These are phyloP conservation scores for Kwoniella shandongensis DNA, from an alignment of 768 basidiomycete species.

Conservation along the genomic window DNA sequence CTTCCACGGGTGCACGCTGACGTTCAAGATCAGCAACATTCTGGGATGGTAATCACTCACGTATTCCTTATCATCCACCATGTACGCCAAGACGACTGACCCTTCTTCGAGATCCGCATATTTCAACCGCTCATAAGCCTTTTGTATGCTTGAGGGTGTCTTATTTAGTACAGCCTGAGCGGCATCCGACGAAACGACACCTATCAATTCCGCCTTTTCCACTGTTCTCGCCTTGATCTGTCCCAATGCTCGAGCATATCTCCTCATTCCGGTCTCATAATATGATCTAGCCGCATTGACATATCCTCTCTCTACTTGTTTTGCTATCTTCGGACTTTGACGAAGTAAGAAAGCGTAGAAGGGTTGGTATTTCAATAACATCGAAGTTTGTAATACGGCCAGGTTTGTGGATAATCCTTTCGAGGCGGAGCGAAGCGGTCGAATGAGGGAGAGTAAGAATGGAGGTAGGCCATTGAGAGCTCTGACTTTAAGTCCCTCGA, in stretches of 20 bases:
- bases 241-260: conserved; percentile 79
- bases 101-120: conserved; percentile 62
- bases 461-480: conserved; percentile 82
- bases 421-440: conserved; percentile 75
- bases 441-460: conserved; percentile 80
- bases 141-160: conserved; percentile 4
- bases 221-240: conserved; percentile 64
- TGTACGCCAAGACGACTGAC: conserved; percentile 74
- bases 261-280: conserved; percentile 90
- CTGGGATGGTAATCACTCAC: conserved; percentile 57
- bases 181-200: conserved; percentile 56
- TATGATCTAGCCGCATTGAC: conserved; percentile 78
- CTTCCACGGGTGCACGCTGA: conserved; percentile 80
- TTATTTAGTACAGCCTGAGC: conserved; percentile 51
- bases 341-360: conserved; percentile 83
- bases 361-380: conserved; percentile 76
- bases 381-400: conserved; percentile 83
- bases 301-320: conserved; percentile 85
- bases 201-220: conserved; percentile 71
- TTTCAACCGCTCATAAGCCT: conserved; percentile 59
- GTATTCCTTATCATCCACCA: conserved; percentile 83
- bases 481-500: conserved; percentile 83
- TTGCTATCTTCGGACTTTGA: conserved; percentile 75
- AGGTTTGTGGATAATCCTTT: conserved; percentile 69
- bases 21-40: background rate